phyloP scores from a whole-genome alignment of 1,139 yeast species.

The Yamadazyma taylorii region DNA sequence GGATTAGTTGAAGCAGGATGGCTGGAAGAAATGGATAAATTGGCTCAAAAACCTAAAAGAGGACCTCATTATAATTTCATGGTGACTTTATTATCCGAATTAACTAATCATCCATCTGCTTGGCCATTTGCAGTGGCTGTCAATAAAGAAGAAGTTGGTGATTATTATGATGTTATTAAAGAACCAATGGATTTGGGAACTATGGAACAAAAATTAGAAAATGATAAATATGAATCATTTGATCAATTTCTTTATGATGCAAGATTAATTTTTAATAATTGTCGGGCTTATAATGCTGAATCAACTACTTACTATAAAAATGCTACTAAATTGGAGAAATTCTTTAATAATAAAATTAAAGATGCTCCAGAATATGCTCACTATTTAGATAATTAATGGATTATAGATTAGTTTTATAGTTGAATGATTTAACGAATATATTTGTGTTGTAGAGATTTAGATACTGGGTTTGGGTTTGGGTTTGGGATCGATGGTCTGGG shows the following conservation, averaged over 20 bases:
- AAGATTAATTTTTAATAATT: slow-evolving; percentile 81
- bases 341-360: slow-evolving; percentile 73
- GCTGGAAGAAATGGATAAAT: slow-evolving; percentile 97
- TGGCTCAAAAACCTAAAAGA: slow-evolving; percentile 92
- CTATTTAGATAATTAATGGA: no score
- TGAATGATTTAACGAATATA: no score
- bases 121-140: slow-evolving; percentile 98
- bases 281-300: slow-evolving; percentile 86
- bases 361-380: slow-evolving; percentile 75
- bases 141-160: slow-evolving; percentile 90
- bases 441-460: no score
- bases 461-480: no score
- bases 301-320: slow-evolving; percentile 86
- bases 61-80: slow-evolving; percentile 94
- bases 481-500: no score
- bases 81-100: slow-evolving; percentile 82
- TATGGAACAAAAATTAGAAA: slow-evolving; percentile 91
- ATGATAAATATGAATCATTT: slow-evolving; percentile 86
- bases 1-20: slow-evolving; percentile 93
- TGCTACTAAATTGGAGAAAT: slow-evolving; percentile 90
- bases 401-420: no score
- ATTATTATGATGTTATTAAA: slow-evolving; percentile 91
- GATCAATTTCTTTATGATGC: slow-evolving; percentile 92
- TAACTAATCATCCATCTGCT: slow-evolving; percentile 95
- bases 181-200: slow-evolving; percentile 99